These are phyloP conservation scores for Candida montana DNA, from an alignment of 805 yeast species.

Conservation along the genomic window DNA sequence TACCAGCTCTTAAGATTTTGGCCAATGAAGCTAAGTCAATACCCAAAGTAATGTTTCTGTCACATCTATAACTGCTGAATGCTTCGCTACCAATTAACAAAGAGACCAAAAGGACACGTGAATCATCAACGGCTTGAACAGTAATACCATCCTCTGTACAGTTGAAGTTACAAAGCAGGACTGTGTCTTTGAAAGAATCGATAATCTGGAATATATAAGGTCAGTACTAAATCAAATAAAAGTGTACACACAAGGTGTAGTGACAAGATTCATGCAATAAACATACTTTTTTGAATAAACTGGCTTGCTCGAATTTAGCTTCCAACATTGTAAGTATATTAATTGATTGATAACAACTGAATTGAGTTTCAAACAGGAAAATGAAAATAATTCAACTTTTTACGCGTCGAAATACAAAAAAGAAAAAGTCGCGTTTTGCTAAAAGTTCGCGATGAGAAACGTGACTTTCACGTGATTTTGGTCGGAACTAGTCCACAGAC, in stretches of 20 bases:
- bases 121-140: constrained; percentile 96
- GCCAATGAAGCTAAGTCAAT: constrained; percentile 82
- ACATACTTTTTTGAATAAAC: constrained; percentile 73
- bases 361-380: not conserved
- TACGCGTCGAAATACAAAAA: too few relatives aligned
- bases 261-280: not conserved
- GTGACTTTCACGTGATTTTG: not conserved
- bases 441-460: not conserved
- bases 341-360: not conserved
- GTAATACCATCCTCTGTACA: constrained; percentile 94
- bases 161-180: constrained; percentile 91
- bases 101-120: constrained; percentile 89
- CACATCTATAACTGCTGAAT: constrained; percentile 91
- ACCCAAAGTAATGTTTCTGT: constrained; percentile 87
- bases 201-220: constrained; percentile 57
- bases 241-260: not conserved
- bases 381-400: not conserved
- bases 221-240: too few relatives aligned
- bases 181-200: constrained; percentile 92
- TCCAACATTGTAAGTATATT: constrained; percentile 85
- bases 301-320: constrained; percentile 93
- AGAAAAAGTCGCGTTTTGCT: too few relatives aligned
- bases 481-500: too few relatives aligned
- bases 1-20: constrained; percentile 87
- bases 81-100: constrained; percentile 83